These are phyloP conservation scores for Fallopia convolvulus DNA, from an alignment of 148 eudicot species.

Conservation along the genomic window DNA sequence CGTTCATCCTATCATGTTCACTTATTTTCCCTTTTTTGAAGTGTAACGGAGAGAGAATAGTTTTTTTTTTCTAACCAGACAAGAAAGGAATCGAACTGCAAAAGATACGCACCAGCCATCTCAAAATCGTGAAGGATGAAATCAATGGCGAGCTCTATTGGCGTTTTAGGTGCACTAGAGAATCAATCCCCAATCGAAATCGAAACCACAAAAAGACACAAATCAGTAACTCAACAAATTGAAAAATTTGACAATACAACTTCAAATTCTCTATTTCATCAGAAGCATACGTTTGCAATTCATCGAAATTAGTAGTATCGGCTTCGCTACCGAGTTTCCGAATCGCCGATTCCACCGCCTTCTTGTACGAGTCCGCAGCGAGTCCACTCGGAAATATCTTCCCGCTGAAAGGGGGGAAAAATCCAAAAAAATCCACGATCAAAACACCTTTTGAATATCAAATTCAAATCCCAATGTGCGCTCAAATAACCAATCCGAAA, in stretches of 20 bases:
- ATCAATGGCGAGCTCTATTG: slow-evolving; percentile 89
- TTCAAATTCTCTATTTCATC: background rate
- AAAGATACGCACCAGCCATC: slow-evolving; percentile 67
- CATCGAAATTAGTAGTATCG: slow-evolving; percentile 23
- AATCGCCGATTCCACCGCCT: slow-evolving; percentile 82
- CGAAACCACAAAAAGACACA: slow-evolving; percentile 10
- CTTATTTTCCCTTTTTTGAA: background rate
- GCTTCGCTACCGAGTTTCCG: slow-evolving; percentile 33
- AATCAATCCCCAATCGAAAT: background rate
- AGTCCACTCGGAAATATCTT: slow-evolving; percentile 77
- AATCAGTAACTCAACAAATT: background rate
- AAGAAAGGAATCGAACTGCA: background rate
- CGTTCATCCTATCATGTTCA: background rate
- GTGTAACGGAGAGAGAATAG: background rate
- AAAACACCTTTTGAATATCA: background rate
- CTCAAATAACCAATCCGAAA: background rate
- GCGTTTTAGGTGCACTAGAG: slow-evolving; percentile 53
- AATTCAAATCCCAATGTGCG: slow-evolving; percentile 6
- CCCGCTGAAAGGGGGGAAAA: slow-evolving; percentile 32
- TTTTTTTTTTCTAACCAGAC: background rate
- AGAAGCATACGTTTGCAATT: slow-evolving; percentile 26
- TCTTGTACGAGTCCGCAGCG: slow-evolving; percentile 68
- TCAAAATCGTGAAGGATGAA: slow-evolving; percentile 95
- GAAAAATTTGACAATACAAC: background rate
- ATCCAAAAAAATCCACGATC: slow-evolving; percentile 4